Percentiles rank a stretch among this genome's conserved stretches.
Conservation (phyloP, 805 yeast genomes). For the Pichia membranifaciens region DNA sequence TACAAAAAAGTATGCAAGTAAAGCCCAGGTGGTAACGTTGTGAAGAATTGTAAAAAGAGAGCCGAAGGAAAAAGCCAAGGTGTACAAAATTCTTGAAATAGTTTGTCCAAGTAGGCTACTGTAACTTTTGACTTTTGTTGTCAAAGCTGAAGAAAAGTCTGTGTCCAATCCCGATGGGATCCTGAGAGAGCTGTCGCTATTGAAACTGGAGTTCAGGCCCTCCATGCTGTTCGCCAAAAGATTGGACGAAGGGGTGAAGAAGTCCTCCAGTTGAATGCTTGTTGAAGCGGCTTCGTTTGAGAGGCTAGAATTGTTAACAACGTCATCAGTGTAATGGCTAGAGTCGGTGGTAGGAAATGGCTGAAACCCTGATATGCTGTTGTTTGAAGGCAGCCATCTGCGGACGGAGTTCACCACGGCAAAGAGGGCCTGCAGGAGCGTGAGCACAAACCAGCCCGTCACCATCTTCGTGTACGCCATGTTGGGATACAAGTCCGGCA, state of each 20-base stretch:
- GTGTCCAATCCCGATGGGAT: neutral
- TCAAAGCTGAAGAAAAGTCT: neutral
- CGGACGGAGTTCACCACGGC: slow-evolving; percentile 47
- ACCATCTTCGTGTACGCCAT: slow-evolving; percentile 70
- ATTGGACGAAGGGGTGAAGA: slow-evolving; percentile 33
- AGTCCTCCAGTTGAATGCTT: slow-evolving; percentile 26
- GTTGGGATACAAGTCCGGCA: slow-evolving; percentile 66
- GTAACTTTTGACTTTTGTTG: neutral
- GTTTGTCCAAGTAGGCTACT: slow-evolving; percentile 32
- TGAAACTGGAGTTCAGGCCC: too few species aligned
- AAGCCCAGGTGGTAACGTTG: slow-evolving; percentile 53
- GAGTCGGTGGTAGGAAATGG: neutral
- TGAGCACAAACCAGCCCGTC: slow-evolving; percentile 48
- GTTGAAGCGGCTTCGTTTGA: too few species aligned
- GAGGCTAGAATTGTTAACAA: too few species aligned
- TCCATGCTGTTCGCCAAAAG: slow-evolving; percentile 20
- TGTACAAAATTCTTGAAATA: slow-evolving; percentile 13
- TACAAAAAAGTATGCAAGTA: slow-evolving; percentile 53
- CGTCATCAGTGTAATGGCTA: neutral
- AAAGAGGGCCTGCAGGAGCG: slow-evolving; percentile 47
- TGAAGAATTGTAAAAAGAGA: slow-evolving; percentile 36
- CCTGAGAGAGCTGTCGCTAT: too few species aligned
- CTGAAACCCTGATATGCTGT: too few species aligned
- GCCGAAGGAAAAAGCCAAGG: slow-evolving; percentile 16
- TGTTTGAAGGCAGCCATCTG: slow-evolving; percentile 31